These are phyloP conservation scores for Pseudopithomyces chartarum DNA, from an alignment of 2,329 filamentous ascomycete species.

Conservation along the genomic window DNA sequence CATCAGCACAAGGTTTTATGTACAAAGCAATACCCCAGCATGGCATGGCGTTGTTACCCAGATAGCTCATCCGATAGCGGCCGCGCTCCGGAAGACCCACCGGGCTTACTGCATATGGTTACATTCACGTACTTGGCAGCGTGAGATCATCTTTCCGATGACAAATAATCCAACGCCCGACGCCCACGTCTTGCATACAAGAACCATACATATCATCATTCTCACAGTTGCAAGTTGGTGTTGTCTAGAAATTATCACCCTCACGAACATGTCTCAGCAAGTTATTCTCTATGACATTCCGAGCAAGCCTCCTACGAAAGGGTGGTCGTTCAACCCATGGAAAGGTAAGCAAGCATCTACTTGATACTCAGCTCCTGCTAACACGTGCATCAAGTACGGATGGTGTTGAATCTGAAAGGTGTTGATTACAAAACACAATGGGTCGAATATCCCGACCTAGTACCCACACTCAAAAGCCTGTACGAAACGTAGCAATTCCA, in stretches of 20 bases:
- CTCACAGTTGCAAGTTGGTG: neutral
- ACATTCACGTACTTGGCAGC: neutral
- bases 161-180: neutral
- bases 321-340: constrained; percentile 74
- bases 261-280: constrained; percentile 39
- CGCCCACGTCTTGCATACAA: too few relatives aligned
- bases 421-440: constrained; percentile 72
- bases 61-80: neutral
- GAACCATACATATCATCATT: neutral
- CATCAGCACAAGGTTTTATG: too few relatives aligned
- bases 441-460: constrained; percentile 71
- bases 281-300: constrained; percentile 68
- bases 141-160: neutral
- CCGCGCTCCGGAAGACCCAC: neutral
- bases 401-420: constrained; percentile 70
- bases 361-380: neutral
- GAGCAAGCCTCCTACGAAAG: constrained; percentile 53
- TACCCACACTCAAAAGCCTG: constrained; percentile 60
- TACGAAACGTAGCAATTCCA: constrained; percentile 38
- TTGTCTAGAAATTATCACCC: neutral
- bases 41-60: neutral
- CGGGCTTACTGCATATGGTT: neutral
- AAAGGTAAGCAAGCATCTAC: constrained; percentile 59
- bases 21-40: neutral
- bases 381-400: constrained; percentile 55